Percentiles rank a stretch among this genome's conserved stretches.
phyloP scores from a whole-genome alignment of 2,329 filamentous ascomycete species.

The Fusarium praegraminearum region DNA sequence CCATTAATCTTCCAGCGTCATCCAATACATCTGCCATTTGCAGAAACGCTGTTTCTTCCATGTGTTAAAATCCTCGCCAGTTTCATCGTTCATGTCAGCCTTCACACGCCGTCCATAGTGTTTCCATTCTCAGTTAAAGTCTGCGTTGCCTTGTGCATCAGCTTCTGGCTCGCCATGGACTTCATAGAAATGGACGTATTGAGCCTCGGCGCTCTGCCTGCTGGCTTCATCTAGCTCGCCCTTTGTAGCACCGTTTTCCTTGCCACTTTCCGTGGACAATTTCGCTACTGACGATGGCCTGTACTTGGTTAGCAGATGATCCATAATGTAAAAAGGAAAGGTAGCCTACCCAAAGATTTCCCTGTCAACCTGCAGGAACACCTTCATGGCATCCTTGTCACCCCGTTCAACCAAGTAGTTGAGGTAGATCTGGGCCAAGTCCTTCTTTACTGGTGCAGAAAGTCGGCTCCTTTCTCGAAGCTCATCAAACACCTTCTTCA shows the following conservation, averaged over 20 bases:
- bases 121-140: slow-evolving; percentile 59
- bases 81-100: slow-evolving; percentile 20
- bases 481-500: slow-evolving; percentile 83
- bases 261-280: slow-evolving; percentile 55
- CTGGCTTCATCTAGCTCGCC: slow-evolving; percentile 65
- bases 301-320: slow-evolving; percentile 16
- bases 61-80: slow-evolving; percentile 33
- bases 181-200: slow-evolving; percentile 66
- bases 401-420: slow-evolving; percentile 86
- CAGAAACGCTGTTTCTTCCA: slow-evolving; percentile 32
- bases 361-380: slow-evolving; percentile 84
- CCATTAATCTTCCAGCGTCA: slow-evolving; percentile 19
- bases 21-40: slow-evolving; percentile 25
- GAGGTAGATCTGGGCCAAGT: slow-evolving; percentile 83
- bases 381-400: slow-evolving; percentile 84
- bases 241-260: slow-evolving; percentile 60
- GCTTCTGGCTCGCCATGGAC: slow-evolving; percentile 61
- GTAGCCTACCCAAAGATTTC: slow-evolving; percentile 83
- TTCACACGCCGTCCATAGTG: not conserved
- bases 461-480: slow-evolving; percentile 80
- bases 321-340: slow-evolving; percentile 2
- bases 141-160: slow-evolving; percentile 62
- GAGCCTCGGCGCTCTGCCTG: slow-evolving; percentile 63
- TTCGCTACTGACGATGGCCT: slow-evolving; percentile 62
- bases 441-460: slow-evolving; percentile 74